phyloP scores from a whole-genome alignment of 768 basidiomycete genomes.

The Naganishia antarctica region DNA sequence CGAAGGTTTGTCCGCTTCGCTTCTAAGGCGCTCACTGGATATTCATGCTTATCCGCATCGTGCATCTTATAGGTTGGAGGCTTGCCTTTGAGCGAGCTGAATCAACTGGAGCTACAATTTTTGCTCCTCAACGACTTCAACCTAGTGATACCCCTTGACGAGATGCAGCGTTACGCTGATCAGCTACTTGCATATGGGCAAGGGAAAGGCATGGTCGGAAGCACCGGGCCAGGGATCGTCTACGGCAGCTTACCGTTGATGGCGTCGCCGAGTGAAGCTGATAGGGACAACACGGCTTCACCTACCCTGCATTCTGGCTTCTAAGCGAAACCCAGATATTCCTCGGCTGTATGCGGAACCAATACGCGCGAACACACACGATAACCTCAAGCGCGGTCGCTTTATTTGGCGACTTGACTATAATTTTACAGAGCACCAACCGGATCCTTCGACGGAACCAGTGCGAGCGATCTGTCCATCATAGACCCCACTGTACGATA shows the following conservation, averaged over 20 bases:
- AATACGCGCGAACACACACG: no score
- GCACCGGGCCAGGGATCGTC: slow-evolving; percentile 5
- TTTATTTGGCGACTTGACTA: no score
- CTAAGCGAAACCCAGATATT: no score
- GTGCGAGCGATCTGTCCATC: neutral
- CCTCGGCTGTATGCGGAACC: no score
- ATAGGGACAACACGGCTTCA: neutral
- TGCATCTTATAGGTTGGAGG: slow-evolving; percentile 76
- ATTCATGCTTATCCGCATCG: no score
- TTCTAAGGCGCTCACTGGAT: no score
- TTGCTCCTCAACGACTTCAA: slow-evolving; percentile 91
- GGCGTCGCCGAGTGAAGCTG: neutral
- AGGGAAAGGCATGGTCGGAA: slow-evolving; percentile 26
- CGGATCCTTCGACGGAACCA: neutral
- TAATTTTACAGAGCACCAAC: neutral
- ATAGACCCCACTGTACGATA: neutral
- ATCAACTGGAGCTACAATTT: slow-evolving; percentile 95
- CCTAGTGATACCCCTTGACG: slow-evolving; percentile 75
- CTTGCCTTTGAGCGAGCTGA: slow-evolving; percentile 77
- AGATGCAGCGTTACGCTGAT: slow-evolving; percentile 93
- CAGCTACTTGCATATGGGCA: slow-evolving; percentile 65
- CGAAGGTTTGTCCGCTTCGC: slow-evolving; percentile 84
- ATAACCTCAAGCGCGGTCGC: no score
- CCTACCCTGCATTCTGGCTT: no score
- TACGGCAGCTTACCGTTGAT: slow-evolving; percentile 3